A percentile compares a stretch with the other conserved stretches of the same genome.
phyloP scores from a whole-genome alignment of 345 rosid species.

The Eucalyptus marginata region DNA sequence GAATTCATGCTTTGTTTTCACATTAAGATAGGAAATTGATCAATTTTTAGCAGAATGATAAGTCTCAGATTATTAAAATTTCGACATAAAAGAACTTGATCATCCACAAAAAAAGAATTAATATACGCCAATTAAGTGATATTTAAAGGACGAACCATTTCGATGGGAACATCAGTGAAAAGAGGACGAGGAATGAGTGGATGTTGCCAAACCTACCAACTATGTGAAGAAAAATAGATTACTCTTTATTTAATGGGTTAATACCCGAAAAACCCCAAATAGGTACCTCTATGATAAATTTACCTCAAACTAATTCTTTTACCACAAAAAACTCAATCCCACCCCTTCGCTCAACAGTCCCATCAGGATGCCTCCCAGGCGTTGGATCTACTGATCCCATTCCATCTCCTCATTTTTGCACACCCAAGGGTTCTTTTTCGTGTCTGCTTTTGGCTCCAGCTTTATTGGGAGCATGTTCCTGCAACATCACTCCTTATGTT shows the following conservation, averaged over 20 bases:
- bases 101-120: background rate
- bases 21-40: background rate
- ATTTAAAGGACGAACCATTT: background rate
- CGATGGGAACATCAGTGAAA: background rate
- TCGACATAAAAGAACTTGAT: background rate
- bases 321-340: constrained; percentile 2
- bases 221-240: background rate
- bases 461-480: constrained; percentile 6
- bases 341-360: constrained; percentile 34
- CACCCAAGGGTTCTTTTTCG: constrained; percentile 22
- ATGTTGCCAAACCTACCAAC: background rate
- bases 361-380: constrained; percentile 19
- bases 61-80: too few species aligned
- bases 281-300: too few species aligned
- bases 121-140: background rate
- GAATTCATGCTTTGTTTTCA: background rate
- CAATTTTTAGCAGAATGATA: background rate
- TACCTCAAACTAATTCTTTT: too few species aligned
- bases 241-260: background rate
- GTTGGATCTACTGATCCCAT: background rate
- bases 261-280: too few species aligned
- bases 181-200: background rate
- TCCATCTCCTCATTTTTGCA: constrained; percentile 17
- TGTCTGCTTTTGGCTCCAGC: constrained; percentile 1
- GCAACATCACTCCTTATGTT: background rate